These are phyloP conservation scores for Parafenestella ontariensis DNA, from an alignment of 2,329 filamentous ascomycete species.

Conservation along the genomic window DNA sequence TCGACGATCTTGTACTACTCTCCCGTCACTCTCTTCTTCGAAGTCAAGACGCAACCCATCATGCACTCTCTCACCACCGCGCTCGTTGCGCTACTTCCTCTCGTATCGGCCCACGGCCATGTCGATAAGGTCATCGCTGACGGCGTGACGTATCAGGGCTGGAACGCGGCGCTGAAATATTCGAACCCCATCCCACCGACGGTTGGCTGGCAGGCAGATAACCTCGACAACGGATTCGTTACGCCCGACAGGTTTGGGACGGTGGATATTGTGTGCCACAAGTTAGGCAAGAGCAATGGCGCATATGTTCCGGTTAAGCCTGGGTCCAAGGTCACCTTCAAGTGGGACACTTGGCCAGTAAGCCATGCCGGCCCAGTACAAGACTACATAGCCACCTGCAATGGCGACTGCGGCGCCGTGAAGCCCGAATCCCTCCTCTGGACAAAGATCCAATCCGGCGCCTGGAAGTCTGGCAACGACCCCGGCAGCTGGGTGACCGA, in stretches of 20 bases:
- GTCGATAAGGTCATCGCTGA: slow-evolving; percentile 38
- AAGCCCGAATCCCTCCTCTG: slow-evolving; percentile 33
- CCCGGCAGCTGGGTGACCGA: slow-evolving; percentile 47
- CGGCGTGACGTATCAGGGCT: slow-evolving; percentile 38
- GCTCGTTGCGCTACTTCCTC: slow-evolving; percentile 25
- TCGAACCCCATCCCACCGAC: slow-evolving; percentile 38
- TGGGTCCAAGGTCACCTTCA: slow-evolving; percentile 42
- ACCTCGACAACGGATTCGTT: slow-evolving; percentile 48
- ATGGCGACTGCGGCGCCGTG: slow-evolving; percentile 33
- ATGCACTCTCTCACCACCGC: slow-evolving; percentile 23
- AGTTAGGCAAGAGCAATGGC: slow-evolving; percentile 39
- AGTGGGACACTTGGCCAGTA: slow-evolving; percentile 42
- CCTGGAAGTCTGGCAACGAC: slow-evolving; percentile 31
- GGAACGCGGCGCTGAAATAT: slow-evolving; percentile 40
- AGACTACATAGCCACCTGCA: slow-evolving; percentile 46
- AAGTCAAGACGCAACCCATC: not conserved
- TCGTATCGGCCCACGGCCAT: slow-evolving; percentile 42
- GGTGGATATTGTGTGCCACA: slow-evolving; percentile 48
- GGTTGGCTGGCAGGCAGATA: slow-evolving; percentile 44
- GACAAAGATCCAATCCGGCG: slow-evolving; percentile 40
- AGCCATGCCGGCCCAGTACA: slow-evolving; percentile 44
- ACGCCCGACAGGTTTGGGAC: slow-evolving; percentile 32
- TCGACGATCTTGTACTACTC: slow-evolving; percentile 2
- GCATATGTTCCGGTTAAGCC: slow-evolving; percentile 42
- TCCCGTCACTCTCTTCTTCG: not conserved